Evolutionary conservation across 2,329 filamentous ascomycete species (phyloP).

Genomic region (Harringtonia aguacate): DNA sequence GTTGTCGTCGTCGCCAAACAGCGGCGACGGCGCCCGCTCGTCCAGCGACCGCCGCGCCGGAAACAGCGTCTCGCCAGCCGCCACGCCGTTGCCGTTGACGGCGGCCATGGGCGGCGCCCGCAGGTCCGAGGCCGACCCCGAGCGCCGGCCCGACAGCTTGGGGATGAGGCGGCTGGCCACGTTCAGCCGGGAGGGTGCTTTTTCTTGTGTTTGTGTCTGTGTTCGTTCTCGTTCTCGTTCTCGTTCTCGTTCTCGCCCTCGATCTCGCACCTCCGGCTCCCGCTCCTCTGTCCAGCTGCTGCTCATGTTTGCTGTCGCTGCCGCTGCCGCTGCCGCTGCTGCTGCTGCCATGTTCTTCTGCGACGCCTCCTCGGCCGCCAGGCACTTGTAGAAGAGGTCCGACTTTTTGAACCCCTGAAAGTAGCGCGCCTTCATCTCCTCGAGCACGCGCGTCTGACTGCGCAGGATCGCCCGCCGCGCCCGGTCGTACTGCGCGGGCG

Average conservation of each 20-base stretch:
- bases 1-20: constrained; percentile 84
- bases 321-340: constrained; percentile 7
- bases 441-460: constrained; percentile 72
- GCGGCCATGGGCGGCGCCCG: constrained; percentile 23
- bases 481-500: constrained; percentile 68
- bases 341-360: constrained; percentile 17
- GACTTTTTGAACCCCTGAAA: constrained; percentile 85
- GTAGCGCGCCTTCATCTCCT: constrained; percentile 71
- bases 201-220: too few relatives aligned
- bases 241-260: too few relatives aligned
- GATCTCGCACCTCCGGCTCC: too few relatives aligned
- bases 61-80: too few relatives aligned
- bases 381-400: constrained; percentile 90
- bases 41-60: constrained; percentile 62
- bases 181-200: too few relatives aligned
- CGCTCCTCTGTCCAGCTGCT: too few relatives aligned
- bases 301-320: too few relatives aligned
- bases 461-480: constrained; percentile 73
- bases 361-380: constrained; percentile 73
- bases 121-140: constrained; percentile 39
- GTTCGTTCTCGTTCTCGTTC: too few relatives aligned
- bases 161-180: constrained; percentile 2
- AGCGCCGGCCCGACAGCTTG: constrained; percentile 21
- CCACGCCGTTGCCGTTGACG: constrained; percentile 25
- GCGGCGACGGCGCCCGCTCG: constrained; percentile 32